Conservation (phyloP, 257 asterid species). For the Forsythia viridissima region DNA sequence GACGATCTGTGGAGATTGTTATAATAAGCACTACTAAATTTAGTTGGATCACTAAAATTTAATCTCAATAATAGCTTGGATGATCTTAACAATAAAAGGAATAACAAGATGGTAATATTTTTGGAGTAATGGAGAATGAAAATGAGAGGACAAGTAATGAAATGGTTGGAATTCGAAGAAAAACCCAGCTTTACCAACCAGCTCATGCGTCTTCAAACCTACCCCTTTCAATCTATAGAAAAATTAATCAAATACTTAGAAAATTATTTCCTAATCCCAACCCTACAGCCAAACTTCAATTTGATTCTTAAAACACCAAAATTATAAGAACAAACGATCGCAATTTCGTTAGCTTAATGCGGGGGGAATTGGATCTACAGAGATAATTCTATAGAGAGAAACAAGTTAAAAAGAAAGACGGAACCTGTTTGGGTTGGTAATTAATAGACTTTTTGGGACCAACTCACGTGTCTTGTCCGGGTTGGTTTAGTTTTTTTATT, state of each 20-base stretch:
- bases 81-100: slow-evolving; percentile 40
- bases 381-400: neutral
- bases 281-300: neutral
- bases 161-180: slow-evolving; percentile 54
- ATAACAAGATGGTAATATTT: slow-evolving; percentile 33
- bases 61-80: slow-evolving; percentile 37
- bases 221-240: slow-evolving; percentile 20
- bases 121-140: slow-evolving; percentile 42
- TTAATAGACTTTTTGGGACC: neutral
- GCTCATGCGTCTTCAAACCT: slow-evolving; percentile 85
- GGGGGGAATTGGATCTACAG: neutral
- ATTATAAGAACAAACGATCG: neutral
- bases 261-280: neutral
- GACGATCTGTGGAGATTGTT: slow-evolving; percentile 20
- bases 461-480: neutral
- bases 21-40: slow-evolving; percentile 14
- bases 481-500: too few species aligned
- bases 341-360: neutral
- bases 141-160: slow-evolving; percentile 26
- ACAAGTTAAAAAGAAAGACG: neutral
- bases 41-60: slow-evolving; percentile 25
- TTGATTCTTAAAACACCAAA: neutral
- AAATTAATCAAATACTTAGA: neutral
- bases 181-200: slow-evolving; percentile 67
- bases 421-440: neutral